Conservation (phyloP, 768 basidiomycete species). For the Suillus sp. region DNA sequence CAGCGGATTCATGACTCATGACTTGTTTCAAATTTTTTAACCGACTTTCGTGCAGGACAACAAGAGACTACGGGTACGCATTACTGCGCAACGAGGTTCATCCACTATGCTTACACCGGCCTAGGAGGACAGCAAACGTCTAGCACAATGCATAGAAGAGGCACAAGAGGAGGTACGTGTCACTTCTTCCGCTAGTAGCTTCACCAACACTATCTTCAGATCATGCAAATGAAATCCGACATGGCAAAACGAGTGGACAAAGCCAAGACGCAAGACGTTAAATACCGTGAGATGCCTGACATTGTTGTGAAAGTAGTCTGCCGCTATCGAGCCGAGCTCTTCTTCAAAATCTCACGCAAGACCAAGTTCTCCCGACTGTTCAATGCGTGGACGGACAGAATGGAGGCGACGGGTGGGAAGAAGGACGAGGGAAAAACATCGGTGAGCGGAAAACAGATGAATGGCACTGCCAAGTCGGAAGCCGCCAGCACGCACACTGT, state of each 20-base stretch:
- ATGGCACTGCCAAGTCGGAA: slow-evolving; percentile 54
- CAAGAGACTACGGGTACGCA: slow-evolving; percentile 77
- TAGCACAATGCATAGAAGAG: slow-evolving; percentile 80
- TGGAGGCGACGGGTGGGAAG: slow-evolving; percentile 64
- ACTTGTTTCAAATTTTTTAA: slow-evolving; percentile 22
- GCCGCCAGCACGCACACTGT: slow-evolving; percentile 48
- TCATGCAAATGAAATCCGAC: slow-evolving; percentile 80
- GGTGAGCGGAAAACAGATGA: slow-evolving; percentile 37
- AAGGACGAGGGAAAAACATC: slow-evolving; percentile 40
- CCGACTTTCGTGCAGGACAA: slow-evolving; percentile 62
- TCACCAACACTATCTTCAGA: slow-evolving; percentile 40
- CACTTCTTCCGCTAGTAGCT: slow-evolving; percentile 2
- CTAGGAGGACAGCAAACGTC: slow-evolving; percentile 84
- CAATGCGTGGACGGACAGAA: slow-evolving; percentile 86
- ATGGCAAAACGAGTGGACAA: slow-evolving; percentile 80
- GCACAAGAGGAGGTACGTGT: slow-evolving; percentile 75
- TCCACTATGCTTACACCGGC: slow-evolving; percentile 25
- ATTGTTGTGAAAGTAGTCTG: slow-evolving; percentile 89
- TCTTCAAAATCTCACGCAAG: slow-evolving; percentile 92
- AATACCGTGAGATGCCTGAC: slow-evolving; percentile 86
- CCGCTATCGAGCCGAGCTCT: slow-evolving; percentile 86
- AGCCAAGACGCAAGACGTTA: slow-evolving; percentile 75
- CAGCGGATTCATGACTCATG: slow-evolving; percentile 8
- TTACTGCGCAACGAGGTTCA: slow-evolving; percentile 1
- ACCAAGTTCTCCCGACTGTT: slow-evolving; percentile 83